These are phyloP conservation scores for Thalassiosira livingstoniorum DNA, from an alignment of 352 stramenopile genomes.

Conservation along the genomic window DNA sequence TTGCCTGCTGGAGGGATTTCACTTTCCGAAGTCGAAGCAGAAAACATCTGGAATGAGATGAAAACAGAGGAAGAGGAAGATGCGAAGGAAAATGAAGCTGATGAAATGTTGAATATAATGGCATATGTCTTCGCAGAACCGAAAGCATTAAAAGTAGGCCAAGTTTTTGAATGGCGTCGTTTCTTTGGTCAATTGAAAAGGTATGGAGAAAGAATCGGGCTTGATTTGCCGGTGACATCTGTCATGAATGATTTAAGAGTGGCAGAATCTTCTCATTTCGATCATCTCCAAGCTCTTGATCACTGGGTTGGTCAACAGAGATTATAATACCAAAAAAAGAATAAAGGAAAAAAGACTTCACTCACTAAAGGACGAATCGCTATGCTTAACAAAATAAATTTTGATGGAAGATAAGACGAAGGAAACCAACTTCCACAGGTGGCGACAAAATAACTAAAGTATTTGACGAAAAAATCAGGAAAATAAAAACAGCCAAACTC, in stretches of 20 bases:
- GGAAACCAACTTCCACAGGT: too few species aligned
- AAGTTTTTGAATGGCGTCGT: not conserved
- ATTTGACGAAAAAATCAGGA: too few species aligned
- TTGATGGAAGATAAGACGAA: not conserved
- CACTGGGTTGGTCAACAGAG: slow-evolving; percentile 27
- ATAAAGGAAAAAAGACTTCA: slow-evolving; percentile 27
- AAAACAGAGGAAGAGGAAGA: too few species aligned
- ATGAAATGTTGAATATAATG: too few species aligned
- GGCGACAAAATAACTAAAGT: too few species aligned
- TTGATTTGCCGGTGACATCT: not conserved
- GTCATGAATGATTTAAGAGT: slow-evolving; percentile 3
- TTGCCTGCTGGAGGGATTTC: slow-evolving; percentile 8
- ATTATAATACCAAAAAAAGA: slow-evolving; percentile 13
- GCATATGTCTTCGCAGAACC: too few species aligned
- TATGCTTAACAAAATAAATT: not conserved
- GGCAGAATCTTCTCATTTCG: slow-evolving; percentile 1
- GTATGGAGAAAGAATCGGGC: not conserved
- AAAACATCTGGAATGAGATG: not conserved
- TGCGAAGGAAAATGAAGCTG: too few species aligned
- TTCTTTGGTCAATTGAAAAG: not conserved
- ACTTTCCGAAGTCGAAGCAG: not conserved
- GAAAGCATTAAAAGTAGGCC: too few species aligned
- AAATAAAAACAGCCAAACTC: too few species aligned
- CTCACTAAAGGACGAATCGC: slow-evolving; percentile 28
- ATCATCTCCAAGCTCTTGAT: not conserved